Conservation (phyloP, 192 early-diverging fungal species). For the Coemansia aciculifera region DNA sequence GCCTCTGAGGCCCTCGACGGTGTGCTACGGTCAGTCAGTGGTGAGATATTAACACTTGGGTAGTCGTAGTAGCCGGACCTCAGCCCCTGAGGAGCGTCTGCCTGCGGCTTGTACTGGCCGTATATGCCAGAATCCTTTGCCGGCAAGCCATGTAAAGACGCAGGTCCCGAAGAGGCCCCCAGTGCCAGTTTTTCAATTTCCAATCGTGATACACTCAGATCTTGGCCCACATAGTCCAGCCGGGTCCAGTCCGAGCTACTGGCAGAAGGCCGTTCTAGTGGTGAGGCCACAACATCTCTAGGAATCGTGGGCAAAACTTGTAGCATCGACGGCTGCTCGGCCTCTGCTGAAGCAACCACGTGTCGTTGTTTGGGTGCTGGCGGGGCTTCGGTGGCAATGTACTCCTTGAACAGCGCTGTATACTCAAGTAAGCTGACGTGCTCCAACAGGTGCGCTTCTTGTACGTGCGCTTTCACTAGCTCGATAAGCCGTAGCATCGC, state of each 20-base stretch:
- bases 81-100: constrained; percentile 6
- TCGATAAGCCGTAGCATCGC: constrained; percentile 31
- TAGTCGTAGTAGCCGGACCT: not conserved
- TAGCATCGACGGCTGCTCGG: not conserved
- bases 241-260: not conserved
- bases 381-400: not conserved
- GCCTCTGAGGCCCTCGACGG: not conserved
- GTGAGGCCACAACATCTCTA: not conserved
- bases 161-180: not conserved
- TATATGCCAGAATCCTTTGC: not conserved
- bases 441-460: constrained; percentile 10
- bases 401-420: constrained; percentile 1
- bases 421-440: constrained; percentile 17
- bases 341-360: not conserved
- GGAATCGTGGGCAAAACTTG: not conserved
- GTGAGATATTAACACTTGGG: not conserved
- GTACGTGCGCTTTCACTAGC: not conserved
- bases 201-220: not conserved
- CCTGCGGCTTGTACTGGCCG: constrained; percentile 6
- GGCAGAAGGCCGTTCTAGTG: not conserved
- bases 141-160: not conserved
- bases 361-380: not conserved
- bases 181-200: not conserved
- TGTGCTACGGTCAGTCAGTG: not conserved
- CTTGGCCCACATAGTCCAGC: constrained; percentile 1